phyloP scores from a whole-genome alignment of 495 filamentous ascomycete genomes.

The Neurospora pannonica region DNA sequence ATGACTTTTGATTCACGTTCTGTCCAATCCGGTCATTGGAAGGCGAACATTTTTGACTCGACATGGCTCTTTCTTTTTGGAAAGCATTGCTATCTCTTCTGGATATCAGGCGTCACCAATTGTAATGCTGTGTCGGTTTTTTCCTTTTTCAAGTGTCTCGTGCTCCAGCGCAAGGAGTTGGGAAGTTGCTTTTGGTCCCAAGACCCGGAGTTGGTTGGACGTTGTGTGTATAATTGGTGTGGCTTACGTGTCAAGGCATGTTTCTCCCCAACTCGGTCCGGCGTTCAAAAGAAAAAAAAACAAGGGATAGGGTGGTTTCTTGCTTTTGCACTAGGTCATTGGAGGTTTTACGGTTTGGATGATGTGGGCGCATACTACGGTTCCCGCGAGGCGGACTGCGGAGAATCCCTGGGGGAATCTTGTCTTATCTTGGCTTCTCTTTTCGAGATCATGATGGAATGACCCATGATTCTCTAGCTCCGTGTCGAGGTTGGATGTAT shows the following conservation, averaged over 20 bases:
- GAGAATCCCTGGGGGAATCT: background rate
- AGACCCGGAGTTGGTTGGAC: slow-evolving; percentile 2
- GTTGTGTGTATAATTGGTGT: background rate
- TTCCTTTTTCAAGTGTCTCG: slow-evolving; percentile 5
- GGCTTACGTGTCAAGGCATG: background rate
- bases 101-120: background rate
- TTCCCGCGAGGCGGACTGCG: background rate
- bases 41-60: background rate
- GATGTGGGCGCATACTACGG: background rate
- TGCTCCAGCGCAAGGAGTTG: slow-evolving; percentile 9
- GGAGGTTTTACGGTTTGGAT: background rate
- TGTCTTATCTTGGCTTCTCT: background rate
- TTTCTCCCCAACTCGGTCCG: background rate
- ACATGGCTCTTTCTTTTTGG: background rate
- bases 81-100: background rate
- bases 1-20: background rate
- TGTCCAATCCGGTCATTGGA: background rate
- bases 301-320: background rate
- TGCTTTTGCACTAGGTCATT: background rate
- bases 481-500: background rate
- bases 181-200: slow-evolving; percentile 2
- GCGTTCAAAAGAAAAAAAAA: slow-evolving; percentile 1
- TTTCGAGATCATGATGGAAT: background rate
- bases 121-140: background rate
- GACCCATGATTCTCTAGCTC: background rate